Percentiles rank a stretch among this genome's conserved stretches.
Conservation (phyloP, 176 grass and related monocot genomes). For the Phragmites australis region DNA sequence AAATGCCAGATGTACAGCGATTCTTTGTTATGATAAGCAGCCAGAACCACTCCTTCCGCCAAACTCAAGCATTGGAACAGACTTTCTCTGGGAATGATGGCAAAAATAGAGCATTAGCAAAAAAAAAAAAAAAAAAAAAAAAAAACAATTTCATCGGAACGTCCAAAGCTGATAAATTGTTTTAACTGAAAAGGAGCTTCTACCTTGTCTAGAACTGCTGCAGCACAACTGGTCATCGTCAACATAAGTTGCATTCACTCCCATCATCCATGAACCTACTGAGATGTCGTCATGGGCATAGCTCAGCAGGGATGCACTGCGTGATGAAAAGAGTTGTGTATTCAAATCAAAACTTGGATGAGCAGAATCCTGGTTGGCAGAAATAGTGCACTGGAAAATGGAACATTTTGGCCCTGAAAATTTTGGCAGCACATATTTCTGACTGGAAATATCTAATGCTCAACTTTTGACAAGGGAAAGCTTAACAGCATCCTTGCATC, state of each 20-base stretch:
- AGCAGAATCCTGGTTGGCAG: constrained; percentile 7
- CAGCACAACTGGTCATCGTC: constrained; percentile 90
- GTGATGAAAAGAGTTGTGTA: background rate
- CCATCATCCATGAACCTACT: constrained; percentile 97
- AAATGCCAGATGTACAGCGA: constrained; percentile 19
- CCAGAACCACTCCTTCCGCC: background rate
- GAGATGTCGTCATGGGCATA: constrained; percentile 92
- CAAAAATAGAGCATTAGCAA: constrained; percentile 1
- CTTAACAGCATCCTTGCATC: background rate
- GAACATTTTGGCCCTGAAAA: background rate
- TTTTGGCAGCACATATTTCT: background rate
- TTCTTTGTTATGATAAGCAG: background rate
- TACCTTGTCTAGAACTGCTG: constrained; percentile 84
- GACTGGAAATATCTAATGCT: background rate
- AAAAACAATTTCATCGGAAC: background rate
- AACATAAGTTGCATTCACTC: constrained; percentile 84
- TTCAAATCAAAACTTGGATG: background rate
- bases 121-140: background rate
- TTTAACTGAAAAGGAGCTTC: background rate
- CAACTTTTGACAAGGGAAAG: background rate
- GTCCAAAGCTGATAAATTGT: background rate
- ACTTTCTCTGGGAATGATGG: constrained; percentile 48
- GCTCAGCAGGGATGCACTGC: constrained; percentile 76
- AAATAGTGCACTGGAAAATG: background rate
- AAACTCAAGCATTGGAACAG: constrained; percentile 44